Percentiles rank a stretch among this genome's conserved stretches.
Conservation (phyloP, 805 yeast species). For the Kuraishia hungarica region DNA sequence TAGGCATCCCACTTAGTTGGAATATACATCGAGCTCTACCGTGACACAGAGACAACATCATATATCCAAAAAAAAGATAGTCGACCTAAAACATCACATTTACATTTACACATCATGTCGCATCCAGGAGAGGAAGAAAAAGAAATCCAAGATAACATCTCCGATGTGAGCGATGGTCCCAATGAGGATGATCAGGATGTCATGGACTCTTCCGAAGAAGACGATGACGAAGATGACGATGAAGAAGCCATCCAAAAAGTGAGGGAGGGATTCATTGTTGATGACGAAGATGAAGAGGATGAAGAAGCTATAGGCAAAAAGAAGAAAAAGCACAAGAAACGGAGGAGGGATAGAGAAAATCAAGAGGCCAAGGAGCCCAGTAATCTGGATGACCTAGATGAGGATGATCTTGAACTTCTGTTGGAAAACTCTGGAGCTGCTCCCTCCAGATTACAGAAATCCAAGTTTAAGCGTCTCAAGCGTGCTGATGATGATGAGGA, state of each 20-base stretch:
- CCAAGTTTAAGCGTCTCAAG: conserved; percentile 75
- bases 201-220: conserved; percentile 81
- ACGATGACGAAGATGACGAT: conserved; percentile 78
- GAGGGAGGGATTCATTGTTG: conserved; percentile 90
- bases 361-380: conserved; percentile 31
- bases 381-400: conserved; percentile 63
- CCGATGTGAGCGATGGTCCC: conserved; percentile 18
- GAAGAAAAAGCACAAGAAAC: conserved; percentile 24
- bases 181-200: conserved; percentile 26
- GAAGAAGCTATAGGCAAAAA: conserved; percentile 27
- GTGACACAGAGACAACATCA: no score
- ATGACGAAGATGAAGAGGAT: conserved; percentile 74
- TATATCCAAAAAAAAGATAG: no score
- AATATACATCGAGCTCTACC: no score
- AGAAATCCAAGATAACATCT: conserved; percentile 27
- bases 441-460: conserved; percentile 28
- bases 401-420: conserved; percentile 88
- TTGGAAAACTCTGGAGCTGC: conserved; percentile 85
- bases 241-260: conserved; percentile 81
- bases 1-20: no score
- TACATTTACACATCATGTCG: background rate
- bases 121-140: conserved; percentile 25
- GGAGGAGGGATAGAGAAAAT: conserved; percentile 27
- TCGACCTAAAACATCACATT: no score
- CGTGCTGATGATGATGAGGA: conserved; percentile 46